Percentiles rank a stretch among this genome's conserved stretches.
phyloP scores from a whole-genome alignment of 75 land plant species.

The Pinus tabuliformis region DNA sequence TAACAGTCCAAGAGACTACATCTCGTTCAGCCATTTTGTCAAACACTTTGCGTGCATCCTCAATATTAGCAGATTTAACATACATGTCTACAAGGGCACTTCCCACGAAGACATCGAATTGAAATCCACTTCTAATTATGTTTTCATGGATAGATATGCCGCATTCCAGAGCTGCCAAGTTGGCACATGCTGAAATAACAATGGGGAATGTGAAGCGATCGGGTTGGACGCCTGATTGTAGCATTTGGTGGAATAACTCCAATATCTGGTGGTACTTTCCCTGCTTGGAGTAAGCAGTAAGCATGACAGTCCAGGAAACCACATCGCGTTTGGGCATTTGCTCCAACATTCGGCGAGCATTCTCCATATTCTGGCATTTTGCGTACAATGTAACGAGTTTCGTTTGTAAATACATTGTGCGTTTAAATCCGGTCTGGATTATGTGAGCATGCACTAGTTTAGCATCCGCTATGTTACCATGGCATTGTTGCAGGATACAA shows the following conservation, averaged over 20 bases:
- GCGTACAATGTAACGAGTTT: constrained; percentile 49
- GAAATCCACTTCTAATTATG: constrained; percentile 7
- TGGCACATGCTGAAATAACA: constrained; percentile 10
- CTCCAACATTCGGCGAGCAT: constrained; percentile 35
- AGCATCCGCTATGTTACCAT: not conserved
- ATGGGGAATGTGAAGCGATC: constrained; percentile 33
- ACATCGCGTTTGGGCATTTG: constrained; percentile 25
- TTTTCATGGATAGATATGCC: constrained; percentile 16
- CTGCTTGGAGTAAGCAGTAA: constrained; percentile 33
- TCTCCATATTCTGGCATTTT: constrained; percentile 22
- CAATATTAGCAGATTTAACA: constrained; percentile 19
- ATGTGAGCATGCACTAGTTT: constrained; percentile 1
- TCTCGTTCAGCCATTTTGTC: constrained; percentile 23
- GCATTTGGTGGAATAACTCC: constrained; percentile 31
- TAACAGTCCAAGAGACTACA: constrained; percentile 29
- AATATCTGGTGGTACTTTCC: constrained; percentile 18
- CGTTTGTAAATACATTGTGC: constrained; percentile 6
- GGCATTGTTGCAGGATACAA: too few species aligned
- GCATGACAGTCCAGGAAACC: constrained; percentile 61
- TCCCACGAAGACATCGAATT: constrained; percentile 2
- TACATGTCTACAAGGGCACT: constrained; percentile 37
- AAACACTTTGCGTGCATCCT: constrained; percentile 25
- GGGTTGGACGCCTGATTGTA: constrained; percentile 12
- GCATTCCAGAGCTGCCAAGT: not conserved
- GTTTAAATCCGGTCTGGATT: not conserved